Percentiles rank a stretch among this genome's conserved stretches.
These are phyloP conservation scores for Plasmodium chabaudi DNA, from an alignment of 169 alveolate species.

Conservation along the genomic window DNA sequence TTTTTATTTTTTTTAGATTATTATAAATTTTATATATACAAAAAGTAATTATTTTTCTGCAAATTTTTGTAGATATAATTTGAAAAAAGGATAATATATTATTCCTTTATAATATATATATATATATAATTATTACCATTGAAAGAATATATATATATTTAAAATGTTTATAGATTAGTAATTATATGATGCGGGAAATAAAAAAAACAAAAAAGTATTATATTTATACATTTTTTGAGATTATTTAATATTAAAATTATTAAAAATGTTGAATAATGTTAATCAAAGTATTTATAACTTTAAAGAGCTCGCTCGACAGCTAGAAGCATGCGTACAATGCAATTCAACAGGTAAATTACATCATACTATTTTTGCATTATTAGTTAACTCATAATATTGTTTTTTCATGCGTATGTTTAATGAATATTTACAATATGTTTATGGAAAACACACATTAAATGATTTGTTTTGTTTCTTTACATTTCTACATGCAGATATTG, in stretches of 20 bases:
- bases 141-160: not conserved
- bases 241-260: not conserved
- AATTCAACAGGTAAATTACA: slow-evolving; percentile 40
- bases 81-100: not conserved
- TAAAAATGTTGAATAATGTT: slow-evolving; percentile 51
- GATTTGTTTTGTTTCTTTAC: not conserved
- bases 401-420: too few species aligned
- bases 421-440: too few species aligned
- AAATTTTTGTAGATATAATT: not conserved
- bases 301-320: slow-evolving; percentile 66
- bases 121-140: not conserved
- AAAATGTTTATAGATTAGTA: not conserved
- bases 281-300: slow-evolving; percentile 47
- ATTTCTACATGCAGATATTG: slow-evolving; percentile 61
- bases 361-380: too few species aligned
- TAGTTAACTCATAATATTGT: too few species aligned
- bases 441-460: not conserved
- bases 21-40: not conserved
- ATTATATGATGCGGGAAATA: not conserved
- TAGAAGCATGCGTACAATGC: slow-evolving; percentile 61
- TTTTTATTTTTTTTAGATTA: not conserved
- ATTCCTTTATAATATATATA: not conserved
- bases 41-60: too few species aligned
- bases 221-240: not conserved
- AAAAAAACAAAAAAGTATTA: not conserved